Evolutionary conservation across 257 asterid genomes (phyloP).

Genomic region (Linaria vulgaris): DNA sequence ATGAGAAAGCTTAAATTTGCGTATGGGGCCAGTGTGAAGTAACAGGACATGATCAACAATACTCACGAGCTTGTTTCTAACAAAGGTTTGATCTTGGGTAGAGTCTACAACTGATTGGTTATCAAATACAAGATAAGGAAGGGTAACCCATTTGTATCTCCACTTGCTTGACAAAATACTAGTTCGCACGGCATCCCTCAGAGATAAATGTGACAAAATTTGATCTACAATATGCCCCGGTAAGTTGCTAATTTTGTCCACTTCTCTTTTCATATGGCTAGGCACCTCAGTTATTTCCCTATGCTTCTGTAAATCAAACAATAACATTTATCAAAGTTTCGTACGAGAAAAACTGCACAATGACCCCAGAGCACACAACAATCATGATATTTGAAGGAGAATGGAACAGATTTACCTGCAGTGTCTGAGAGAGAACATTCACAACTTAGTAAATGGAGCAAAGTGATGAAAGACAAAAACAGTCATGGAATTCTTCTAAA

Average conservation of each 20-base stretch:
- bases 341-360: constrained; percentile 11
- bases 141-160: constrained; percentile 94
- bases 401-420: not conserved
- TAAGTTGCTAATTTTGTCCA: constrained; percentile 67
- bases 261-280: constrained; percentile 45
- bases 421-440: not conserved
- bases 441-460: constrained; percentile 1
- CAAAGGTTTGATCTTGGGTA: constrained; percentile 65
- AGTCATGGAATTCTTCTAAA: not conserved
- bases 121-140: constrained; percentile 80
- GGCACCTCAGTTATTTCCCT: constrained; percentile 57
- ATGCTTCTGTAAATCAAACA: constrained; percentile 61
- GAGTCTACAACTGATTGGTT: constrained; percentile 75
- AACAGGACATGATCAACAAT: constrained; percentile 82
- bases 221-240: constrained; percentile 83
- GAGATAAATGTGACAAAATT: constrained; percentile 71
- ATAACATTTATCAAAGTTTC: constrained; percentile 11
- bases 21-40: constrained; percentile 80
- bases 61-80: constrained; percentile 74
- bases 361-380: constrained; percentile 1
- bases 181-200: constrained; percentile 85
- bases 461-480: constrained; percentile 4
- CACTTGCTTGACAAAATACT: constrained; percentile 81
- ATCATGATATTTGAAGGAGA: not conserved
- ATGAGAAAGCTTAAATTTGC: constrained; percentile 88